Evolutionary conservation across 306 rosid species (phyloP).

Genomic region (Sphenostylis stenocarpa): DNA sequence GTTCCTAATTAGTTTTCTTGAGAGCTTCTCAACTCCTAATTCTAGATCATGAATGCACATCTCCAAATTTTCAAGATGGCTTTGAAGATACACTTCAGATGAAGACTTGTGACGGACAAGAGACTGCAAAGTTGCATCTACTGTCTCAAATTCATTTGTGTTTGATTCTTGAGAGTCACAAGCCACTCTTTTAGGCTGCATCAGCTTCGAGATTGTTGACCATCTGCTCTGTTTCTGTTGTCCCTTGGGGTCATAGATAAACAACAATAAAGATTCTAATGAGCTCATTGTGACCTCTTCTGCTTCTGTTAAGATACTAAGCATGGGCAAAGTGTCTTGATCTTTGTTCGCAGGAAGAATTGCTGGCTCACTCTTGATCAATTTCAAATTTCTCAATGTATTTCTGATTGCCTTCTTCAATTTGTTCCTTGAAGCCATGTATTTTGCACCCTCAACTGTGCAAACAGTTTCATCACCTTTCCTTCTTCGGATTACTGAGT

Average conservation of each 20-base stretch:
- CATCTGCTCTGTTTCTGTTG: conserved; percentile 25
- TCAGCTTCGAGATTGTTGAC: conserved; percentile 19
- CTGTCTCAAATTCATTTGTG: conserved; percentile 3
- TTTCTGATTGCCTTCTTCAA: conserved; percentile 4
- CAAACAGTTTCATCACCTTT: background rate
- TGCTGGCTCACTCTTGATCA: background rate
- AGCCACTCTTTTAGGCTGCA: conserved; percentile 24
- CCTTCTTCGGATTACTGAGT: conserved; percentile 20
- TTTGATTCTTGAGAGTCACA: conserved; percentile 19
- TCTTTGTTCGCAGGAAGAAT: background rate
- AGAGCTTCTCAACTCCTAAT: background rate
- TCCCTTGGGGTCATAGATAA: conserved; percentile 9
- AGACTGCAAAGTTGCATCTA: conserved; percentile 31
- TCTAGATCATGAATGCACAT: conserved; percentile 33
- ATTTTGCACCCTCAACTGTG: background rate
- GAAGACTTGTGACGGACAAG: background rate
- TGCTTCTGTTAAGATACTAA: conserved; percentile 4
- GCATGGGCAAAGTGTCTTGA: background rate
- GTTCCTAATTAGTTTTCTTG: conserved; percentile 26
- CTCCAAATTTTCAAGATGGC: conserved; percentile 6
- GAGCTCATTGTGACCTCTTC: background rate
- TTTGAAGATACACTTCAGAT: background rate
- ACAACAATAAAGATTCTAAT: conserved; percentile 23
- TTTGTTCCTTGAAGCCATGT: conserved; percentile 22
- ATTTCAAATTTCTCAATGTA: conserved; percentile 12